These are phyloP conservation scores for Phlyctochytrium bullatum DNA, from an alignment of 192 early-diverging fungal species.

Conservation along the genomic window DNA sequence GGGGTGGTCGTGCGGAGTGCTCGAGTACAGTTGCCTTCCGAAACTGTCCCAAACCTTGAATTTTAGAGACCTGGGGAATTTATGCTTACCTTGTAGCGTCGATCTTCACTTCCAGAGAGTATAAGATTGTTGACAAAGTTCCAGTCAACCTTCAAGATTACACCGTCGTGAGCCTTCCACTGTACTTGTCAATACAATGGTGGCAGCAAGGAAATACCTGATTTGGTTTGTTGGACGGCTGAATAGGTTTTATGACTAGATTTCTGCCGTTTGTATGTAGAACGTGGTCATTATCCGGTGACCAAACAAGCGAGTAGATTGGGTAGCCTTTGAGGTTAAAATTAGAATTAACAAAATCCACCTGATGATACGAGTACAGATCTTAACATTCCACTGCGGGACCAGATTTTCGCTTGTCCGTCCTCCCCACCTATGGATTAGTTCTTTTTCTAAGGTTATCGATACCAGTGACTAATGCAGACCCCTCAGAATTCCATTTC, in stretches of 20 bases:
- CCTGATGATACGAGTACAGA: constrained; percentile 39
- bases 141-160: constrained; percentile 58
- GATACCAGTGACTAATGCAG: constrained; percentile 50
- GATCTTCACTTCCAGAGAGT: constrained; percentile 62
- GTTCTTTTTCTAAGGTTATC: not conserved
- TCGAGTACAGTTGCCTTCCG: constrained; percentile 54
- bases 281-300: constrained; percentile 55
- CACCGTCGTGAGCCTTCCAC: constrained; percentile 64
- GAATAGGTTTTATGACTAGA: constrained; percentile 55
- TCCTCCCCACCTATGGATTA: constrained; percentile 48
- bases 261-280: constrained; percentile 54
- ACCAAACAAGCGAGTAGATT: constrained; percentile 52
- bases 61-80: not conserved
- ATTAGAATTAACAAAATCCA: constrained; percentile 6
- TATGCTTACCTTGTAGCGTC: constrained; percentile 50
- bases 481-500: constrained; percentile 57
- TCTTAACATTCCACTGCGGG: constrained; percentile 58
- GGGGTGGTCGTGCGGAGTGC: constrained; percentile 46
- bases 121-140: constrained; percentile 53
- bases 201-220: constrained; percentile 30
- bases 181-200: constrained; percentile 12
- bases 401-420: constrained; percentile 58
- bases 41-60: constrained; percentile 54
- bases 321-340: constrained; percentile 37
- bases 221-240: constrained; percentile 51